phyloP scores from a whole-genome alignment of 495 filamentous ascomycete species.

The Xylaria grammica region DNA sequence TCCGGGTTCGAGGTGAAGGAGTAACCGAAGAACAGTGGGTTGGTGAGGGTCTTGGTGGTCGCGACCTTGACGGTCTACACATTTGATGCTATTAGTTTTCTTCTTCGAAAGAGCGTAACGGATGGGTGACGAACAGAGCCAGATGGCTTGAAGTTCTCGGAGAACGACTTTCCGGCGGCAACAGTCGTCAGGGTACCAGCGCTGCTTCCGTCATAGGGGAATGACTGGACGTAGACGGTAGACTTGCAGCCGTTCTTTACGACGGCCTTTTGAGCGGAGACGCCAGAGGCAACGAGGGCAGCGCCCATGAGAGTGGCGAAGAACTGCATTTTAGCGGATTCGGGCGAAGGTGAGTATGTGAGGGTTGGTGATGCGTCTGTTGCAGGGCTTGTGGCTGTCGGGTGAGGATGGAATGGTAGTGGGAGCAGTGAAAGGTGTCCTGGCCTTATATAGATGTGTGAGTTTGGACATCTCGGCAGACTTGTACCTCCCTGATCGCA shows the following conservation, averaged over 20 bases:
- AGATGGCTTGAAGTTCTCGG: slow-evolving; percentile 31
- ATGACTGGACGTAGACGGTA: slow-evolving; percentile 35
- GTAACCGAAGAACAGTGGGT: slow-evolving; percentile 41
- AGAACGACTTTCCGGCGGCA: slow-evolving; percentile 24
- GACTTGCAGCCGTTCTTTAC: slow-evolving; percentile 34
- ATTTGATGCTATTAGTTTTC: slow-evolving; percentile 21
- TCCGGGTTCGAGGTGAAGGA: slow-evolving; percentile 35
- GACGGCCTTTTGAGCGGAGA: slow-evolving; percentile 33
- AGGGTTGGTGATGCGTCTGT: slow-evolving; percentile 2
- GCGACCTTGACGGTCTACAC: slow-evolving; percentile 45
- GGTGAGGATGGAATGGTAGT: too few relatives aligned
- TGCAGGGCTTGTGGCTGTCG: too few relatives aligned
- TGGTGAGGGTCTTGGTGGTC: slow-evolving; percentile 38
- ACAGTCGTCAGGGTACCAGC: slow-evolving; percentile 30
- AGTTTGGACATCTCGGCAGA: background rate
- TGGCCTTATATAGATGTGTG: slow-evolving; percentile 17
- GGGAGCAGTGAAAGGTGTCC: slow-evolving; percentile 4
- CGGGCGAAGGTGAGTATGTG: slow-evolving; percentile 3
- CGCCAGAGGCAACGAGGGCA: slow-evolving; percentile 30
- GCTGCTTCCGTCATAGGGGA: slow-evolving; percentile 34
- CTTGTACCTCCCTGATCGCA: too few relatives aligned
- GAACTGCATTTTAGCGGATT: slow-evolving; percentile 34
- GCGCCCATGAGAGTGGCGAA: slow-evolving; percentile 27
- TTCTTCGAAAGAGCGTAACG: background rate
- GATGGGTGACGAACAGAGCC: slow-evolving; percentile 32